Percentiles rank a stretch among this genome's conserved stretches.
phyloP scores from a whole-genome alignment of 768 basidiomycete species.

The Boletus pseudo-olivaceus region DNA sequence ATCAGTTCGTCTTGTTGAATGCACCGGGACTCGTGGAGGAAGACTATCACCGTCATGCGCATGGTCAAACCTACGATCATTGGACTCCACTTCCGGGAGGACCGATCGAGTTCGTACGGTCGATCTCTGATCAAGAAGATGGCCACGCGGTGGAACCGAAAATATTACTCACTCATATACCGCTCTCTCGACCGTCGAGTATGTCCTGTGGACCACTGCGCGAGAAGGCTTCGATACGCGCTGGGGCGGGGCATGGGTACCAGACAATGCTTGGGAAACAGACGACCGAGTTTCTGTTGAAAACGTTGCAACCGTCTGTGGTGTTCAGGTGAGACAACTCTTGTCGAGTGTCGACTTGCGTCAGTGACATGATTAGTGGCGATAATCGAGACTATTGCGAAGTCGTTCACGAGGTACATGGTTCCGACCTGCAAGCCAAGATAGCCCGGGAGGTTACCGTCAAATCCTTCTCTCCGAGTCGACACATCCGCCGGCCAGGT shows the following conservation, averaged over 20 bases:
- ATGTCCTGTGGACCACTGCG: constrained; percentile 75
- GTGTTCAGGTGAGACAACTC: constrained; percentile 63
- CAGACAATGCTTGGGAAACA: constrained; percentile 80
- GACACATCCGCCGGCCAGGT: constrained; percentile 71
- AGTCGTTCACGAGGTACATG: constrained; percentile 47
- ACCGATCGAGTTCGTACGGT: constrained; percentile 57
- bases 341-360: background rate
- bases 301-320: constrained; percentile 57
- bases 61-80: constrained; percentile 44
- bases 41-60: constrained; percentile 63
- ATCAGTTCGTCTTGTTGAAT: constrained; percentile 69
- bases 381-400: constrained; percentile 95
- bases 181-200: constrained; percentile 70
- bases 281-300: constrained; percentile 69
- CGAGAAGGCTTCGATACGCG: constrained; percentile 67
- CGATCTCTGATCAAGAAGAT: constrained; percentile 34
- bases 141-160: constrained; percentile 20
- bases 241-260: constrained; percentile 78
- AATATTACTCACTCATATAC: constrained; percentile 83
- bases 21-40: constrained; percentile 81
- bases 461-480: constrained; percentile 80
- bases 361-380: constrained; percentile 44
- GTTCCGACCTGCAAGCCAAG: constrained; percentile 19
- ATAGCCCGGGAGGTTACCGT: constrained; percentile 75
- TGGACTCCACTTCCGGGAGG: constrained; percentile 57